These are phyloP conservation scores for Aspergillus eucalypticola DNA, from an alignment of 2,329 filamentous ascomycete species.

Conservation along the genomic window DNA sequence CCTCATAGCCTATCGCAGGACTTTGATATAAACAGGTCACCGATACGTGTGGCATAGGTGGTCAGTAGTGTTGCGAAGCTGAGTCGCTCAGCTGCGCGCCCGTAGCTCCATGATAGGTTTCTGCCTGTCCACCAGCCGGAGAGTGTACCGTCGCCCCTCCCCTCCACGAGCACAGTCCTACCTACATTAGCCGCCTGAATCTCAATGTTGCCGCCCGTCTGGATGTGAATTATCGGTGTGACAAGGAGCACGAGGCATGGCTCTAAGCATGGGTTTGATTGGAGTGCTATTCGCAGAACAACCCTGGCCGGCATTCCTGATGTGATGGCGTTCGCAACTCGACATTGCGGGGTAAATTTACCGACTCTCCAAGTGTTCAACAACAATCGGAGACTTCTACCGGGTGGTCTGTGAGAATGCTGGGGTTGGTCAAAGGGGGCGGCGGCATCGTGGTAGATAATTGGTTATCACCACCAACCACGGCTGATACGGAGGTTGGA, in stretches of 20 bases:
- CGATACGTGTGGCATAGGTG: neutral
- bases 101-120: neutral
- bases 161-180: neutral
- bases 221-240: slow-evolving; percentile 6
- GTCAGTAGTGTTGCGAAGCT: neutral
- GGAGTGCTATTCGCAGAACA: slow-evolving; percentile 1
- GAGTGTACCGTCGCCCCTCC: neutral
- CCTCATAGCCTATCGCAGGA: neutral
- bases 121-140: slow-evolving; percentile 3
- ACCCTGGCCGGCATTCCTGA: slow-evolving; percentile 6
- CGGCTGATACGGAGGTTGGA: neutral
- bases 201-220: neutral
- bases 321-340: neutral
- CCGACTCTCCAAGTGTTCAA: neutral
- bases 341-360: slow-evolving; percentile 20
- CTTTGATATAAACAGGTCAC: neutral
- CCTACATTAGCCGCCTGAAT: neutral
- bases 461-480: neutral
- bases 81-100: slow-evolving; percentile 3
- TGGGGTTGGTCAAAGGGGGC: neutral
- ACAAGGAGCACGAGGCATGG: slow-evolving; percentile 1
- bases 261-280: slow-evolving; percentile 6
- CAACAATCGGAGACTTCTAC: slow-evolving; percentile 6
- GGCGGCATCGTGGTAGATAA: neutral
- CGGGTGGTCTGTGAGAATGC: slow-evolving; percentile 1